phyloP scores from a whole-genome alignment of 2,329 filamentous ascomycete species.

The Beauveria medogensis region DNA sequence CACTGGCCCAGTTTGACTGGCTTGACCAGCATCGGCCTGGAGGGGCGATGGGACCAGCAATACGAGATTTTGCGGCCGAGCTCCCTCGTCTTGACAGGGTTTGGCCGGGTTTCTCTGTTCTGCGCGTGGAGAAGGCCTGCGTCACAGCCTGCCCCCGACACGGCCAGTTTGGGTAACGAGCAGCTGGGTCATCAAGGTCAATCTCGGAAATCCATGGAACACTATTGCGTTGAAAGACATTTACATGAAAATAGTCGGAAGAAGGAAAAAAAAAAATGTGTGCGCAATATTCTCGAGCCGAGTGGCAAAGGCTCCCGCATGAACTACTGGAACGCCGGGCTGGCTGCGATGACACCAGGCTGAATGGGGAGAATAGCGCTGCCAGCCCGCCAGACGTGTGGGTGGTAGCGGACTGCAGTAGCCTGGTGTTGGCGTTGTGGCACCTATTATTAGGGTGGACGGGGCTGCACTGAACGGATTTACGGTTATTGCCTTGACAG shows the following conservation, averaged over 20 bases:
- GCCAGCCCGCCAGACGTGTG: neutral
- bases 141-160: neutral
- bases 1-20: too few species aligned
- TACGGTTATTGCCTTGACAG: neutral
- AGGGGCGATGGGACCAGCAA: conserved; percentile 1
- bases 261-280: neutral
- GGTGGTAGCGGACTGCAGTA: neutral
- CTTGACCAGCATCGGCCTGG: neutral
- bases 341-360: neutral
- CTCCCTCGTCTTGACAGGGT: neutral
- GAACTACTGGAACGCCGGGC: conserved; percentile 6
- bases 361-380: neutral
- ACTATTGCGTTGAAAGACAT: neutral
- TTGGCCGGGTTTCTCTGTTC: neutral
- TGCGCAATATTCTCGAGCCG: conserved; percentile 1
- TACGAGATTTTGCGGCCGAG: conserved; percentile 10
- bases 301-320: conserved; percentile 10
- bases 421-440: neutral
- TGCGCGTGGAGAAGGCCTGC: conserved; percentile 2
- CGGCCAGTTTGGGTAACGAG: neutral
- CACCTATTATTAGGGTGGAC: neutral
- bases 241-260: neutral
- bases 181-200: neutral
- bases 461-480: neutral
- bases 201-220: neutral